Base-by-base conservation (phyloP, 768 basidiomycete genomes). In the Pilatotrama ljubarskyi region DNA sequence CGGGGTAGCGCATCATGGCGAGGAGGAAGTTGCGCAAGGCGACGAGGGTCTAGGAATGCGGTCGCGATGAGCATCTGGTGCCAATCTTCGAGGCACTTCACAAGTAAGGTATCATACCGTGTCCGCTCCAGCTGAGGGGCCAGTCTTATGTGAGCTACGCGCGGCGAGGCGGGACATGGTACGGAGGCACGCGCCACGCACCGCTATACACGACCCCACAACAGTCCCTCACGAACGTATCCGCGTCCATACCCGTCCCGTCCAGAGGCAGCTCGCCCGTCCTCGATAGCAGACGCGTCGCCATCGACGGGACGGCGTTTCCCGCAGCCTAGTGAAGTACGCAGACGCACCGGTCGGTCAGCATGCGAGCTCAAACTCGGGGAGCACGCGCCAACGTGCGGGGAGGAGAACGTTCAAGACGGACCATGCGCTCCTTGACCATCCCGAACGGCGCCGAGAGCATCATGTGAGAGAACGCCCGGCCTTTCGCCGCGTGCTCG, bases 41-140 rank as follows among this genome's bases (percentile, higher is more conserved):
- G 14, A 47, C 38, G 2, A 64, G 80, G 80, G 44, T 77, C 72
- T 47, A n/a, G 70, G n/a, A n/a, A n/a, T n/a, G n/a, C n/a, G n/a
- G n/a, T n/a, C n/a, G n/a, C n/a, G n/a, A n/a, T n/a, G n/a, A n/a
- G n/a, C n/a, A n/a, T n/a, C n/a, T n/a, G n/a, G n/a, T n/a, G n/a
- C n/a, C n/a, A n/a, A n/a, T n/a, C n/a, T n/a, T n/a, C 4, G 11
- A 17, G 11, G 2, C 35, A 24, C 29, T 5, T 32, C 4, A n/a
- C n/a, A n/a, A n/a, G n/a, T n/a, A n/a, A 4, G 29, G 5, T 32
- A 2, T 29, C 55, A 4, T 38, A 57, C 55, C n/a, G 47, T 57
- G 11, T 57, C 55, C 18, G 55, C 55, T 10, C 55, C 55, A 6
- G 47, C 55, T 57, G n/a, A n/a, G n/a, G n/a, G n/a, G n/a, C n/a